These are phyloP conservation scores for Yamadazyma philogaea DNA, from an alignment of 805 yeast species.

Conservation along the genomic window DNA sequence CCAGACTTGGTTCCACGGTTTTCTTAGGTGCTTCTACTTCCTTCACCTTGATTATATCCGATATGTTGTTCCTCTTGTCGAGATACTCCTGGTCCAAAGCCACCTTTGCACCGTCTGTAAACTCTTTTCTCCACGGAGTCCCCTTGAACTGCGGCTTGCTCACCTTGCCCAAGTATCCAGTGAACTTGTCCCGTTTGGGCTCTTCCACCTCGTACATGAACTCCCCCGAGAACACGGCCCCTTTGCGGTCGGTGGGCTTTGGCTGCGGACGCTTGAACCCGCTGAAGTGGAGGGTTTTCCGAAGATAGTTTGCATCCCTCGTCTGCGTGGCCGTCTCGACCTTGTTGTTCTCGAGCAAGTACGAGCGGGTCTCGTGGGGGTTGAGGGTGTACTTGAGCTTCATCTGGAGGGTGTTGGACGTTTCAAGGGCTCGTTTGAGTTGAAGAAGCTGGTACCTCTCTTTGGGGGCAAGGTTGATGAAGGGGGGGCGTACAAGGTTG, in stretches of 20 bases:
- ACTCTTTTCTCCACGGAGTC: constrained; percentile 9
- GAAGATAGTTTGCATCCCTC: constrained; percentile 28
- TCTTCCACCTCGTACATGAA: constrained; percentile 31
- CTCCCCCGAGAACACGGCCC: constrained; percentile 34
- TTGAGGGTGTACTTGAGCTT: constrained; percentile 38
- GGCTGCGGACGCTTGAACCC: constrained; percentile 13
- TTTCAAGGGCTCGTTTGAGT: constrained; percentile 36
- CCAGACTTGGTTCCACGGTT: constrained; percentile 30
- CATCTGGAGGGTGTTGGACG: constrained; percentile 30
- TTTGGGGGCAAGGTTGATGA: constrained; percentile 41
- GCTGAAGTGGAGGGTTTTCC: constrained; percentile 26
- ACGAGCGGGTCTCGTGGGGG: constrained; percentile 36
- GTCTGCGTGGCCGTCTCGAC: constrained; percentile 45
- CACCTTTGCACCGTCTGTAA: constrained; percentile 10
- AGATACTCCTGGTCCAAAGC: constrained; percentile 28
- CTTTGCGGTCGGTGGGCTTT: constrained; percentile 15
- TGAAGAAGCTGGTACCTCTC: constrained; percentile 42
- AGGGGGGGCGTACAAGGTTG: constrained; percentile 41
- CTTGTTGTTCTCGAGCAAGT: constrained; percentile 18
- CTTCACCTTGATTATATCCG: constrained; percentile 32
- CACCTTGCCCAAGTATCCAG: constrained; percentile 35
- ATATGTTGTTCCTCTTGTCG: constrained; percentile 21
- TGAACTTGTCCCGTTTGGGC: constrained; percentile 16
- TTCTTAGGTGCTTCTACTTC: constrained; percentile 14
- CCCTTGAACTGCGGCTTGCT: constrained; percentile 29